A percentile compares a stretch with the other conserved stretches of the same genome.
These are phyloP conservation scores for Umbelopsis isabellina DNA, from an alignment of 192 early-diverging fungal species.

Conservation along the genomic window DNA sequence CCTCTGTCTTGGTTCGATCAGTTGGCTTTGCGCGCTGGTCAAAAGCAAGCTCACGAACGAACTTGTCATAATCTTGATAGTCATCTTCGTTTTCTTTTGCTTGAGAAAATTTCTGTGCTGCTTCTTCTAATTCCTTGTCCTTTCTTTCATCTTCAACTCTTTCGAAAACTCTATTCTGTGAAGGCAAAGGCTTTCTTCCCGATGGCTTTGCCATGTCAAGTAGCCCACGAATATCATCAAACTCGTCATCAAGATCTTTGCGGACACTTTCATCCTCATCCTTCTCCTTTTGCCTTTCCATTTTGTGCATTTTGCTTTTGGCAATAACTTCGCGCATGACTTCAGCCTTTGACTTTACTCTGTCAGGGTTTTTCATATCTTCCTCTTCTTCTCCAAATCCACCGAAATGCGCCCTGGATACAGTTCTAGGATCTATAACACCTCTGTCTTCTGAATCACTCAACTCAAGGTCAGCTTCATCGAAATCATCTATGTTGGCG, in stretches of 20 bases:
- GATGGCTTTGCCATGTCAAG: constrained; percentile 54
- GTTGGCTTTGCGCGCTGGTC: constrained; percentile 87
- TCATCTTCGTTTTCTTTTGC: constrained; percentile 37
- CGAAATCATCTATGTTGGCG: constrained; percentile 79
- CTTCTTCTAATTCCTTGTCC: constrained; percentile 30
- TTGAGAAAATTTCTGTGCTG: constrained; percentile 27
- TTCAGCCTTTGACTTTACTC: constrained; percentile 87
- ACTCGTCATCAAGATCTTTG: constrained; percentile 86
- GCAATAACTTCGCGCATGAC: constrained; percentile 98
- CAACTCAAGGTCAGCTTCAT: constrained; percentile 64
- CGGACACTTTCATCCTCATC: constrained; percentile 84
- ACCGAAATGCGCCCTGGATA: constrained; percentile 82
- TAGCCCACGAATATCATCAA: constrained; percentile 80
- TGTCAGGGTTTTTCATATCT: constrained; percentile 40
- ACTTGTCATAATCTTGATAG: constrained; percentile 81
- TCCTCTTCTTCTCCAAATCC: constrained; percentile 70
- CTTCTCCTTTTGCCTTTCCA: constrained; percentile 86
- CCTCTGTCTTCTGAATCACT: constrained; percentile 64
- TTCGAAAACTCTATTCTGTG: constrained; percentile 39
- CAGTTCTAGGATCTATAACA: constrained; percentile 70
- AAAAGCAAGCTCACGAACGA: constrained; percentile 79
- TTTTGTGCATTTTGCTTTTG: constrained; percentile 95
- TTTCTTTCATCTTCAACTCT: constrained; percentile 36
- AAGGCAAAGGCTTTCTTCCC: constrained; percentile 43
- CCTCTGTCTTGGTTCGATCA: constrained; percentile 93